A percentile compares a stretch with the other conserved stretches of the same genome.
Conservation (phyloP, 139 green algal species). For the Nannochloris sp. region DNA sequence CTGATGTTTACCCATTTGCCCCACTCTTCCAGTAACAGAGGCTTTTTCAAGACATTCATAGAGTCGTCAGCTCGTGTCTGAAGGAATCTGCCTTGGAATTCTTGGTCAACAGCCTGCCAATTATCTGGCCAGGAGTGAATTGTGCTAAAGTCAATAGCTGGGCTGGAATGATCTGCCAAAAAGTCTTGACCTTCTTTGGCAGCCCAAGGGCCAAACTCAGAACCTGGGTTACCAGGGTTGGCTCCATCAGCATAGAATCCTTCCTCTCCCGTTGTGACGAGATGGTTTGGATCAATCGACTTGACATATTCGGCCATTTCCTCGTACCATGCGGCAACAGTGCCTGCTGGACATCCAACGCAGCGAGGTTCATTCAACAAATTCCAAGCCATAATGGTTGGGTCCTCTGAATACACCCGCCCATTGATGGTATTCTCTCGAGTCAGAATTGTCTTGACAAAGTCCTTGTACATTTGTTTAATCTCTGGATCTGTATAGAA, state of each 20-base stretch:
- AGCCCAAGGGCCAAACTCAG: constrained; percentile 19
- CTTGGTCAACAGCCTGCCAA: constrained; percentile 31
- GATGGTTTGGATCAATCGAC: constrained; percentile 41
- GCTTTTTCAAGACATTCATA: constrained; percentile 20
- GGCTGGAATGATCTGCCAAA: constrained; percentile 24
- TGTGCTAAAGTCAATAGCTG: constrained; percentile 40
- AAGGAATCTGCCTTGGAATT: constrained; percentile 36
- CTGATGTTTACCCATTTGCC: constrained; percentile 24
- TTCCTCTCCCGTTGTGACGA: constrained; percentile 43
- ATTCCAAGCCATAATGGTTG: constrained; percentile 42
- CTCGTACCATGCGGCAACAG: constrained; percentile 16
- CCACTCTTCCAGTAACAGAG: constrained; percentile 70
- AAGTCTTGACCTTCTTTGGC: constrained; percentile 37
- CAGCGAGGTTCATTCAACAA: constrained; percentile 38
- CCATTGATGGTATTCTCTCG: constrained; percentile 40
- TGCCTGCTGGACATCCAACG: constrained; percentile 12
- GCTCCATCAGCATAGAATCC: constrained; percentile 43
- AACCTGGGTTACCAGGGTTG: constrained; percentile 21
- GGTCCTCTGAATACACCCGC: constrained; percentile 31
- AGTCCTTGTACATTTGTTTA: constrained; percentile 12
- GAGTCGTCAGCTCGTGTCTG: constrained; percentile 21
- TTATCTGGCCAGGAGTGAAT: constrained; percentile 53
- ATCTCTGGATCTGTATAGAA: constrained; percentile 42
- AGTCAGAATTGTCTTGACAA: constrained; percentile 20
- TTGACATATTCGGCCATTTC: constrained; percentile 24